Evolutionary conservation across 768 basidiomycete genomes (phyloP), one percentile per base, ranked within the genome.

Genomic region (Mycena galopus): DNA sequence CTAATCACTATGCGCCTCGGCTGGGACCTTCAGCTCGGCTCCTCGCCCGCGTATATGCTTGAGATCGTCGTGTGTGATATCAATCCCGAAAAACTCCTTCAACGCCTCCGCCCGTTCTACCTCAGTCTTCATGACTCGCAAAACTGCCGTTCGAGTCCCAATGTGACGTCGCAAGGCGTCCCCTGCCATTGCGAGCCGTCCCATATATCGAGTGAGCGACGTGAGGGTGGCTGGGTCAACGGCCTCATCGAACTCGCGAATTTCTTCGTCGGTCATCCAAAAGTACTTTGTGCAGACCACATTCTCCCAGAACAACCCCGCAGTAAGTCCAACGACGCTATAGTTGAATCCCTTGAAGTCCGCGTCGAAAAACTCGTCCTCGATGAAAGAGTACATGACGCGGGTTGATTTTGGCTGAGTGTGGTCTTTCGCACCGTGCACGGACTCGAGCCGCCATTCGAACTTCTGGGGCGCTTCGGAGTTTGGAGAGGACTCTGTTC

Each of bases 301-400:
- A 50, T 71, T 72, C 25, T 76, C 73, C 62, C 62, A 68, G 64
- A 76, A 74, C 3, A 74, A 30, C 17, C 72, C 72, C 35, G 27
- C 29, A 0, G 55, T 56, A 10, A 64, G 50, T 16, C 69, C 69
- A 5, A 67, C 42, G 29, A 76, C 69, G 60, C 51, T 55, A 51
- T 68, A 69, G 55, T 73, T 73, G 39, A 47, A 51, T 2, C 64
- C 63, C 16, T 51, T 56, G 53, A 67, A 75, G 44, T 78, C 78
- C 19, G 60, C 67, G 3, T 63, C 61, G 69, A 77, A 78, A 32
- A 77, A 78, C 33, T 78, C 78, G 65, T 73, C 74, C 58, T 78
- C 78, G 25, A 75, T 71, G 62, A 78, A 77, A 7, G 77, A 70
- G 63, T 77, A 78, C 61, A 77, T 55, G 32, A 77, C 67, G 47